These are phyloP conservation scores for Protomyces pachydermus DNA, from an alignment of 1,139 yeast genomes.

Conservation along the genomic window DNA sequence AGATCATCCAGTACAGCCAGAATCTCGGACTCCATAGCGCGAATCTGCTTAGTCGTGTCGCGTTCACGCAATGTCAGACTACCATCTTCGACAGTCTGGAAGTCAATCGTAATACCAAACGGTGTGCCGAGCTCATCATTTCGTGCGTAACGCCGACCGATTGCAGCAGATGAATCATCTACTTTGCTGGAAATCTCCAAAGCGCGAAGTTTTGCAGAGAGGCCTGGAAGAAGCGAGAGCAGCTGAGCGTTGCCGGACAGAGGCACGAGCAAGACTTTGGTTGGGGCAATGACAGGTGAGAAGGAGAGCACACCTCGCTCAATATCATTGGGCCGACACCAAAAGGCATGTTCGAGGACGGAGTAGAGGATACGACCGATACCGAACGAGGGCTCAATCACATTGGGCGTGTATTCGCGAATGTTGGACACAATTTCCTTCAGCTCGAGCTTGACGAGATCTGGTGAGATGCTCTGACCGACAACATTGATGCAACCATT, in stretches of 20 bases:
- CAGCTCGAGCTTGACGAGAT: slow-evolving; percentile 47
- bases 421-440: slow-evolving; percentile 53
- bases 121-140: slow-evolving; percentile 99
- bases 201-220: slow-evolving; percentile 62
- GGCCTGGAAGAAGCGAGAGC: slow-evolving; percentile 58
- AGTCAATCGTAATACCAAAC: slow-evolving; percentile 96
- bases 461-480: slow-evolving; percentile 58
- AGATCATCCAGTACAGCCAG: slow-evolving; percentile 62
- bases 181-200: slow-evolving; percentile 90
- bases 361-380: slow-evolving; percentile 95
- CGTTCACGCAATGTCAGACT: slow-evolving; percentile 90
- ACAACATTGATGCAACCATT: slow-evolving; percentile 61
- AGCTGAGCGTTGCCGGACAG: slow-evolving; percentile 78
- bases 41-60: slow-evolving; percentile 93
- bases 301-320: slow-evolving; percentile 90
- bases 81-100: slow-evolving; percentile 83
- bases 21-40: slow-evolving; percentile 79
- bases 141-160: slow-evolving; percentile 98
- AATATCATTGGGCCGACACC: slow-evolving; percentile 88
- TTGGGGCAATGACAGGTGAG: slow-evolving; percentile 95
- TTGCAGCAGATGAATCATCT: slow-evolving; percentile 95
- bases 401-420: slow-evolving; percentile 94
- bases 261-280: slow-evolving; percentile 93
- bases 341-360: slow-evolving; percentile 88
- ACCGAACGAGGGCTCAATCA: slow-evolving; percentile 98